These are phyloP conservation scores for Alternaria metachromatica DNA, from an alignment of 2,329 filamentous ascomycete genomes.

Conservation along the genomic window DNA sequence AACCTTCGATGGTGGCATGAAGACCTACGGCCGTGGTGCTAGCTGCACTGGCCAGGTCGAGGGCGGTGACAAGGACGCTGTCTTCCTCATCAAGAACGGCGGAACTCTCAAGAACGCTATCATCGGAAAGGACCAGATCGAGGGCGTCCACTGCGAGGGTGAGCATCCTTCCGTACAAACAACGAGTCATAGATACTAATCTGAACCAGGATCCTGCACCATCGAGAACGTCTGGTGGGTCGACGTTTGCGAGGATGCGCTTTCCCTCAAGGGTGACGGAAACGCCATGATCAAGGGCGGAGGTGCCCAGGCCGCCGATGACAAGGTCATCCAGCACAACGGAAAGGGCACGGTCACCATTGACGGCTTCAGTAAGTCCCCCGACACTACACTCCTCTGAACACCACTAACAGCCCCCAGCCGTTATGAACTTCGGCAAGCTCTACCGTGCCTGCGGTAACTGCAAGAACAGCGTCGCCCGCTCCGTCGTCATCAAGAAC, in stretches of 20 bases:
- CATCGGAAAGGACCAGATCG: conserved; percentile 60
- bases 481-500: conserved; percentile 55
- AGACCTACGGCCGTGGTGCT: conserved; percentile 44
- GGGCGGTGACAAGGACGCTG: conserved; percentile 56
- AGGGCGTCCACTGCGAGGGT: conserved; percentile 44
- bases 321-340: conserved; percentile 56
- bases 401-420: conserved; percentile 13
- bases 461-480: conserved; percentile 56
- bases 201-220: conserved; percentile 33
- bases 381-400: too few relatives aligned
- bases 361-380: conserved; percentile 37
- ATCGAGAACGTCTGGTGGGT: conserved; percentile 51
- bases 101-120: conserved; percentile 63
- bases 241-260: conserved; percentile 52
- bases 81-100: conserved; percentile 61
- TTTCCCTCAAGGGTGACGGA: conserved; percentile 46
- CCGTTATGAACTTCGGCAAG: conserved; percentile 48
- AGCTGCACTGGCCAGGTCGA: conserved; percentile 54
- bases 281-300: conserved; percentile 51
- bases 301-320: conserved; percentile 47
- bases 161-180: not conserved
- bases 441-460: conserved; percentile 58
- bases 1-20: conserved; percentile 43
- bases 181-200: not conserved
- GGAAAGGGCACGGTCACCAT: conserved; percentile 50